A percentile compares a stretch with the other conserved stretches of the same genome.
These are phyloP conservation scores for Colletotrichum liaoningense DNA, from an alignment of 2,329 filamentous ascomycete genomes.

Conservation along the genomic window DNA sequence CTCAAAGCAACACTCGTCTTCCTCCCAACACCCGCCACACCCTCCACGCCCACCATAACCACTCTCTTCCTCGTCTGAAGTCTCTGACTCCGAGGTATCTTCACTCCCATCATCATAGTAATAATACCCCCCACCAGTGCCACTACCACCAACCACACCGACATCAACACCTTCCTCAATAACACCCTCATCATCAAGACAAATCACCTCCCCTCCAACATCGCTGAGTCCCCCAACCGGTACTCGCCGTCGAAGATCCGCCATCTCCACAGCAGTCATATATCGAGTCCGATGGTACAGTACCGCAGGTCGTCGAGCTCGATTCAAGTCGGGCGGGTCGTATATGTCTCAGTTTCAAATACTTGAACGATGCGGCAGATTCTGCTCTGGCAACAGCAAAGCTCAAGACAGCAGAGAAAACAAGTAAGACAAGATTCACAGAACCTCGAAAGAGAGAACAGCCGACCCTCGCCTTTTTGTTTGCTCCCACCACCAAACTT, in stretches of 20 bases:
- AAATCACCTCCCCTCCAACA: neutral
- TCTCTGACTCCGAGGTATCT: neutral
- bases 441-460: neutral
- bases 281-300: no score
- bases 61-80: neutral
- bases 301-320: neutral
- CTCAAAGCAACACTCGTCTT: conserved; percentile 15
- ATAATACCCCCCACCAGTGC: neutral
- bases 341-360: no score
- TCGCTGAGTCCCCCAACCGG: neutral
- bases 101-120: neutral
- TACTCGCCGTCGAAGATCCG: neutral
- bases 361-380: no score
- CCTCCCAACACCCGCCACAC: neutral
- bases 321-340: neutral
- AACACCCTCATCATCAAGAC: neutral
- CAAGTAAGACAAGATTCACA: neutral
- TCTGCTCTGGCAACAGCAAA: no score
- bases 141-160: no score
- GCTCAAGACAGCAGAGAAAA: neutral
- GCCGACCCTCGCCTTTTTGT: neutral
- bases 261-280: neutral
- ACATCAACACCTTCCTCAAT: neutral
- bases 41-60: neutral
- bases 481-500: neutral